Evolutionary conservation across 768 basidiomycete species (phyloP).

Genomic region (Auricularia sp.): DNA sequence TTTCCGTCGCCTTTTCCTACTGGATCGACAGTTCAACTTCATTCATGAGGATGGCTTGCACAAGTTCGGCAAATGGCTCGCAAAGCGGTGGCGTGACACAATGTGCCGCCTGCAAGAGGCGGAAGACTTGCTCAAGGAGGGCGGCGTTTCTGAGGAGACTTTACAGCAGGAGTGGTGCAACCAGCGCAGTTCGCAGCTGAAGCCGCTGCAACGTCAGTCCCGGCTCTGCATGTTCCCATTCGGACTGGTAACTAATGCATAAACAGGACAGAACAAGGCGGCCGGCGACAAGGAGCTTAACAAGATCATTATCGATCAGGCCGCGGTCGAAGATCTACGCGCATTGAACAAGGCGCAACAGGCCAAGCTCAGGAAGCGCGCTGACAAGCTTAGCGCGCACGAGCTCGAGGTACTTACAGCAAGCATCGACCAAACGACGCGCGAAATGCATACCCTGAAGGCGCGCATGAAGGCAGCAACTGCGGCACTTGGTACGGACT

Average conservation of each 20-base stretch:
- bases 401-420: not conserved
- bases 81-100: not conserved
- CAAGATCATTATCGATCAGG: not conserved
- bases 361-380: not conserved
- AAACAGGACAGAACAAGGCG: not conserved
- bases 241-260: too few species aligned
- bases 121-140: not conserved
- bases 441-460: not conserved
- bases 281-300: not conserved
- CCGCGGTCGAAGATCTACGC: not conserved
- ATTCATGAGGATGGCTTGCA: not conserved
- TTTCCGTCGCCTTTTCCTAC: not conserved
- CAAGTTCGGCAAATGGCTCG: not conserved
- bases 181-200: not conserved
- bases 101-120: not conserved
- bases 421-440: not conserved
- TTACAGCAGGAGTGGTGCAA: not conserved
- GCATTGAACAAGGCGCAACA: not conserved
- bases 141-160: not conserved
- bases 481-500: not conserved
- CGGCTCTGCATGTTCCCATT: not conserved
- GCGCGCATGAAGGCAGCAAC: not conserved
- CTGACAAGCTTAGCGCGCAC: not conserved
- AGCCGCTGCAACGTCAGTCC: not conserved
- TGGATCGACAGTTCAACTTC: not conserved